Base-by-base conservation (phyloP, 2,329 filamentous ascomycete genomes). In the Ceratocystis lukuohia region DNA sequence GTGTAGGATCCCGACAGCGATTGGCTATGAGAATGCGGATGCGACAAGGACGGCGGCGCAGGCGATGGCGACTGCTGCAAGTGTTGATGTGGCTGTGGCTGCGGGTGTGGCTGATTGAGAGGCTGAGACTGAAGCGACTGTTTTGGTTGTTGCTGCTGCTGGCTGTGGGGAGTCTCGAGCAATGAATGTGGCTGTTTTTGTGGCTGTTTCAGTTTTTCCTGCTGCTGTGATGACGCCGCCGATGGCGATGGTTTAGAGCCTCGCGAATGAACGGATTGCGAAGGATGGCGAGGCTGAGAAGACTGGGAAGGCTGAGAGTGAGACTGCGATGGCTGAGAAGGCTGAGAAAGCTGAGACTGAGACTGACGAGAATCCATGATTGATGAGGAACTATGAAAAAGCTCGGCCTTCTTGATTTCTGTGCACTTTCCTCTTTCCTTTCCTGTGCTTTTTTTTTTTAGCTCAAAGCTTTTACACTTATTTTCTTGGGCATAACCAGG, bases 291-390 rank as follows among this genome's bases (percentile, higher is more conserved):
- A 59, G 50, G 68, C 68, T 63, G 68, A 63, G 25, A 66, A 65
- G 65, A 59, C 64, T 56, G 69, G 67, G 57, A 1, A 46, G 50
- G 28, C 50, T 66, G 61, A n/a, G 61, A 30, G 7, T 62, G 45
- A 15, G 41, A 28, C 33, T 20, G 28, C 15, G 66, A 22, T 28
- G 61, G 30, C 37, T 41, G 37, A 28, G 61, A 66, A 64, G 66
- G 62, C 61, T 62, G 69, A 67, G 45, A 30, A 41, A 48, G 61
- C 20, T 62, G 53, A 17, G 59, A 45, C 48, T 67, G 66, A 56
- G 66, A 65, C 45, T 62, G 63, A 61, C 61, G 64, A 33, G 67
- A 66, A 66, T 68, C 67, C 67, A 68, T 68, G 53, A 50, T 65
- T 41, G 44, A 41, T 41, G 37, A 12, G 30, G 6, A 50, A 59